Evolutionary conservation across 495 filamentous ascomycete genomes (phyloP).

Genomic region (Hyphodiscus hymeniophilus): DNA sequence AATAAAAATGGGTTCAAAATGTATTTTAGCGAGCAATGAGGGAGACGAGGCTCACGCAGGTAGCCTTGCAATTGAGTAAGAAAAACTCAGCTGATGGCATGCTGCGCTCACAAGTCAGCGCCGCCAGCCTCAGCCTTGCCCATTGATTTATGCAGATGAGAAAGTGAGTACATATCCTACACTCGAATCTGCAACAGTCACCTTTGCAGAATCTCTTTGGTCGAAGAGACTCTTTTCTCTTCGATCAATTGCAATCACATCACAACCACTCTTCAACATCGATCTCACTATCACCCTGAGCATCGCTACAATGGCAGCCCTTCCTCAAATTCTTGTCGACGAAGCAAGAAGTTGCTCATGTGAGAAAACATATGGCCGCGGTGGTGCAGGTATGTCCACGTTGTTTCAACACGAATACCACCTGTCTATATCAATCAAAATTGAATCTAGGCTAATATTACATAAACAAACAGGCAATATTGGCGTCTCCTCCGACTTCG

Average conservation of each 20-base stretch:
- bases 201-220: too few relatives aligned
- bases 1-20: too few relatives aligned
- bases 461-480: conserved; percentile 55
- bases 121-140: conserved; percentile 24
- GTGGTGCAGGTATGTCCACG: conserved; percentile 7
- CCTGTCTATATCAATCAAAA: not conserved
- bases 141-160: conserved; percentile 38
- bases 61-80: too few relatives aligned
- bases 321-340: not conserved
- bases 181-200: too few relatives aligned
- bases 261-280: conserved; percentile 8
- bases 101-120: conserved; percentile 31
- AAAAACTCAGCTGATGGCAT: conserved; percentile 29
- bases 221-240: conserved; percentile 6
- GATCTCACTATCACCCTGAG: conserved; percentile 22
- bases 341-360: conserved; percentile 1
- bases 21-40: too few relatives aligned
- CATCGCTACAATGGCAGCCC: not conserved
- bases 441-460: not conserved
- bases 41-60: too few relatives aligned
- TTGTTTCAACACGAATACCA: not conserved
- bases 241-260: too few relatives aligned
- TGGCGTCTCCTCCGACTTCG: conserved; percentile 39
- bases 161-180: conserved; percentile 9
- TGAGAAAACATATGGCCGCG: conserved; percentile 4